Evolutionary conservation across 2,329 filamentous ascomycete species (phyloP).

Genomic region (Lachnellula hyalina): DNA sequence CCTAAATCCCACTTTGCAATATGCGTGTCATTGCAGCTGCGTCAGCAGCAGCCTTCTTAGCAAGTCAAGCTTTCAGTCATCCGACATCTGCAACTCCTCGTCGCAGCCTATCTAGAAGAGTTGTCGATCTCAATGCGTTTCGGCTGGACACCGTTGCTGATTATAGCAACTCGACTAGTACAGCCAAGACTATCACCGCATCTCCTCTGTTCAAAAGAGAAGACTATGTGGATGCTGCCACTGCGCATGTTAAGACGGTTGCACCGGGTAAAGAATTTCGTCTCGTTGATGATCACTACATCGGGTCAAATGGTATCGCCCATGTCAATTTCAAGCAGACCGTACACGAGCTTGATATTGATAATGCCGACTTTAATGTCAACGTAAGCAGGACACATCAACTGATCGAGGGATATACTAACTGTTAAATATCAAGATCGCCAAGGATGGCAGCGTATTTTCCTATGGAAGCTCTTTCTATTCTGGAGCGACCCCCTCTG

Average conservation of each 20-base stretch:
- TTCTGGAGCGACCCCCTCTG: conserved; percentile 39
- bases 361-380: conserved; percentile 40
- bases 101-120: conserved; percentile 33
- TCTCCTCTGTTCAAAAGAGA: conserved; percentile 8
- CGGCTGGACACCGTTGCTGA: conserved; percentile 10
- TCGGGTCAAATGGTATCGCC: conserved; percentile 48
- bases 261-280: conserved; percentile 41
- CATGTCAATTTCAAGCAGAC: conserved; percentile 59
- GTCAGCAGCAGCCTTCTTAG: conserved; percentile 1
- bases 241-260: conserved; percentile 38
- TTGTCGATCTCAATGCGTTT: conserved; percentile 14
- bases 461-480: conserved; percentile 50
- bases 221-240: conserved; percentile 41
- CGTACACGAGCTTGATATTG: conserved; percentile 51
- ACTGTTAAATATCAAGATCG: conserved; percentile 40
- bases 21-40: conserved; percentile 5
- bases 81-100: neutral
- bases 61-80: conserved; percentile 3
- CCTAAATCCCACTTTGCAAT: neutral
- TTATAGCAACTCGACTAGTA: conserved; percentile 9
- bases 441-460: conserved; percentile 48
- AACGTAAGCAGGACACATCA: conserved; percentile 11
- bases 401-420: neutral
- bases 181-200: neutral
- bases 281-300: conserved; percentile 47